These are phyloP conservation scores for Aspergillus oerlinghausenensis DNA, from an alignment of 2,329 filamentous ascomycete species.

Conservation along the genomic window DNA sequence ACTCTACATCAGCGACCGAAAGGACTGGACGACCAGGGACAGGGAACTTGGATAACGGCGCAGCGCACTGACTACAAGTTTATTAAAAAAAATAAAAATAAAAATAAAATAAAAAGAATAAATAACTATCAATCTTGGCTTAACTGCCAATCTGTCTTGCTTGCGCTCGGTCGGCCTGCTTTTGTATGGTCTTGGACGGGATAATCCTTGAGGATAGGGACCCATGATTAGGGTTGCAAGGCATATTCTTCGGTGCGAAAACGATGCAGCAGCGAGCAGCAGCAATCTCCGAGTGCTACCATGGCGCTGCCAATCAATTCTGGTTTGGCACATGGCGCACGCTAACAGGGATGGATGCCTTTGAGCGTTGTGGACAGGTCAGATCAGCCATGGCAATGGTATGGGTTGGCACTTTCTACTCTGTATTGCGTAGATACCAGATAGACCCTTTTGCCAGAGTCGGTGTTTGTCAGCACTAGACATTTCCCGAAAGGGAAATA, in stretches of 20 bases:
- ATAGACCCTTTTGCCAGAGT: background rate
- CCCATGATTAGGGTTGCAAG: background rate
- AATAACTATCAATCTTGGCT: background rate
- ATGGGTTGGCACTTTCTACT: no score
- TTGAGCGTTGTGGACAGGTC: background rate
- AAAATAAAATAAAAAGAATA: no score
- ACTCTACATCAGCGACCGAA: background rate
- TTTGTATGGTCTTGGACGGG: background rate
- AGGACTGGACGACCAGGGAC: no score
- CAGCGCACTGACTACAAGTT: no score
- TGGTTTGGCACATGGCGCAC: conserved; percentile 2
- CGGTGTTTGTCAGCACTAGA: background rate
- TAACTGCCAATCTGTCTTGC: background rate
- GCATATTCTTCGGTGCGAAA: background rate
- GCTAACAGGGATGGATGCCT: conserved; percentile 2
- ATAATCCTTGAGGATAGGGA: background rate
- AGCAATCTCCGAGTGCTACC: conserved; percentile 3
- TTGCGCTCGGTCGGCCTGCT: background rate
- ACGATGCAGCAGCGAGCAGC: conserved; percentile 2
- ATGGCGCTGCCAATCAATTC: background rate
- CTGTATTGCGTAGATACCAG: no score
- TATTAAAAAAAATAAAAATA: no score
- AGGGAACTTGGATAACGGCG: no score
- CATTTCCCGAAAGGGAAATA: background rate
- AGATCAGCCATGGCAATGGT: conserved; percentile 5